phyloP scores from a whole-genome alignment of 2,329 filamentous ascomycete genomes.

The Phoma sp. region DNA sequence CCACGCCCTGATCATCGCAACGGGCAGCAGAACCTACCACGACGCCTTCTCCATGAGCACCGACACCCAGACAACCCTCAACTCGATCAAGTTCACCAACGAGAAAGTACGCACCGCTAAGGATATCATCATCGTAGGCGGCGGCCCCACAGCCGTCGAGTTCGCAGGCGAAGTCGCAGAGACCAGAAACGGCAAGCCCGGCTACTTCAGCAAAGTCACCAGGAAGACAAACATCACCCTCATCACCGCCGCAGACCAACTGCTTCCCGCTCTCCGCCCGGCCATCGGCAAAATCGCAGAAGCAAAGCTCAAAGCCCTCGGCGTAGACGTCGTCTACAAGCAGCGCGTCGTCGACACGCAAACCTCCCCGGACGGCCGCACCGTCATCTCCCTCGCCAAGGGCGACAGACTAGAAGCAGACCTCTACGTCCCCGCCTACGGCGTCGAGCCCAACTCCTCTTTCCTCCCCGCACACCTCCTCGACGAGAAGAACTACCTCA shows the following conservation, averaged over 20 bases:
- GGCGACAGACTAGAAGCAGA: constrained; percentile 59
- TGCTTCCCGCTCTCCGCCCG: constrained; percentile 53
- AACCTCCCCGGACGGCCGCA: constrained; percentile 49
- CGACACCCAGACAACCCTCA: constrained; percentile 27
- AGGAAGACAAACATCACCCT: constrained; percentile 54
- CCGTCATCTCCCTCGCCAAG: constrained; percentile 49
- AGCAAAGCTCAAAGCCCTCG: constrained; percentile 55
- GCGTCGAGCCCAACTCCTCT: constrained; percentile 60
- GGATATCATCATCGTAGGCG: constrained; percentile 57
- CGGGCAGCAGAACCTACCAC: constrained; percentile 58
- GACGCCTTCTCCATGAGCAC: constrained; percentile 55
- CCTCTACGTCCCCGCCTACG: constrained; percentile 61
- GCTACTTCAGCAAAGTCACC: constrained; percentile 44
- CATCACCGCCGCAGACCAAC: constrained; percentile 50
- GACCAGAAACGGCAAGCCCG: constrained; percentile 48
- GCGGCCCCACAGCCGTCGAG: constrained; percentile 59
- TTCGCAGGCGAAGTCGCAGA: constrained; percentile 59
- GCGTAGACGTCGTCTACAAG: constrained; percentile 56
- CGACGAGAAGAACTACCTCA: constrained; percentile 56
- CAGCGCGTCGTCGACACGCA: constrained; percentile 39
- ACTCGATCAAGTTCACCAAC: constrained; percentile 48
- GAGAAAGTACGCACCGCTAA: constrained; percentile 48
- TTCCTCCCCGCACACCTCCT: constrained; percentile 60
- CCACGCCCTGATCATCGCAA: constrained; percentile 65
- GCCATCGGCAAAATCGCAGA: constrained; percentile 54